phyloP scores from a whole-genome alignment of 164 flowering plant species.

The Nymphaea colorata region DNA sequence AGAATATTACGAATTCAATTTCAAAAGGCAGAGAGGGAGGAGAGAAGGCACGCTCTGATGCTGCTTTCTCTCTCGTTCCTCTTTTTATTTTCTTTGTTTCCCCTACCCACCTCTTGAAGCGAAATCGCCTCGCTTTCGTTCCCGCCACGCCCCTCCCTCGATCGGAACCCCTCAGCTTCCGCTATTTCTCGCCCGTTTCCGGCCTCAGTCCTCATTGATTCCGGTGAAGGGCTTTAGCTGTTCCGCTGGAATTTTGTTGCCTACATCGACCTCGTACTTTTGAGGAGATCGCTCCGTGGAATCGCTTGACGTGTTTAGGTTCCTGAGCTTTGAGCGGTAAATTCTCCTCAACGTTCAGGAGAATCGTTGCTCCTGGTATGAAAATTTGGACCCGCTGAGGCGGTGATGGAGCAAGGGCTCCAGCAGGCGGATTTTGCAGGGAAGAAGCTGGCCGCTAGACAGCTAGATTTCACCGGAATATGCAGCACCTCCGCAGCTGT shows the following conservation, averaged over 20 bases:
- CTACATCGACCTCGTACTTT: not conserved
- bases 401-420: constrained; percentile 41
- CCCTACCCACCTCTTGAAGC: not conserved
- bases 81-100: not conserved
- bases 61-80: not conserved
- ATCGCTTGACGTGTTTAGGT: not conserved
- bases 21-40: constrained; percentile 28
- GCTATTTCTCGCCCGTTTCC: not conserved
- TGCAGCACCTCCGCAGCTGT: constrained; percentile 11
- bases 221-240: too few species aligned
- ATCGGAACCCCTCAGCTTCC: not conserved
- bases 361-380: not conserved
- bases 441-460: constrained; percentile 70
- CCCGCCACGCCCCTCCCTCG: not conserved
- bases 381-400: constrained; percentile 5
- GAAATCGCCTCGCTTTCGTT: not conserved
- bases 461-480: constrained; percentile 74
- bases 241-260: not conserved
- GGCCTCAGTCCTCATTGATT: not conserved
- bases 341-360: not conserved
- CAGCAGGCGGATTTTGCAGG: constrained; percentile 36
- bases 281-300: not conserved
- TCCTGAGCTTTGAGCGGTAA: not conserved
- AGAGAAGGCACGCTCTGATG: not conserved
- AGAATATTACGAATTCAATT: constrained; percentile 38